A percentile compares a stretch with the other conserved stretches of the same genome.
These are phyloP conservation scores for Rhodomyrtus tomentosa DNA, from an alignment of 345 rosid species.

Conservation along the genomic window DNA sequence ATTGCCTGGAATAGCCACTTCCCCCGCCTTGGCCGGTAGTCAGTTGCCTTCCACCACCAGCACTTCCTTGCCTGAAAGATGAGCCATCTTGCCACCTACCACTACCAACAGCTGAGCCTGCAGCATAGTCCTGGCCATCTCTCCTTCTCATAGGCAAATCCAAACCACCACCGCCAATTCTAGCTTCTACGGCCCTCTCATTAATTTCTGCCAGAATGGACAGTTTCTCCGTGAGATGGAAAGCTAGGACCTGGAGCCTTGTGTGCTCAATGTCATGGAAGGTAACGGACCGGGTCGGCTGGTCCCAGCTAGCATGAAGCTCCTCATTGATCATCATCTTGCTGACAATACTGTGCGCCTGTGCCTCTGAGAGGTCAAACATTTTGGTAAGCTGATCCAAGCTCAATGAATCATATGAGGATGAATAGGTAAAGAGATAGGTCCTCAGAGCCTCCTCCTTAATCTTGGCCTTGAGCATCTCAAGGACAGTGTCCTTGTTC, in stretches of 20 bases:
- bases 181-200: slow-evolving; percentile 71
- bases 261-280: slow-evolving; percentile 67
- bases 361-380: slow-evolving; percentile 59
- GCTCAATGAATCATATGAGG: slow-evolving; percentile 49
- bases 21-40: slow-evolving; percentile 20
- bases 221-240: slow-evolving; percentile 72
- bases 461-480: slow-evolving; percentile 63
- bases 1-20: slow-evolving; percentile 37
- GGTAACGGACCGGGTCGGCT: slow-evolving; percentile 58
- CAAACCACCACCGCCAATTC: slow-evolving; percentile 53
- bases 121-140: slow-evolving; percentile 51
- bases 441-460: slow-evolving; percentile 88
- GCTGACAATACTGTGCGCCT: slow-evolving; percentile 56
- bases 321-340: slow-evolving; percentile 85
- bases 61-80: slow-evolving; percentile 39
- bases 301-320: slow-evolving; percentile 82
- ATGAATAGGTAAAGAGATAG: slow-evolving; percentile 54
- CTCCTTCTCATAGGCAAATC: slow-evolving; percentile 56
- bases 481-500: slow-evolving; percentile 43
- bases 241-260: slow-evolving; percentile 68
- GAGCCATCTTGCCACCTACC: slow-evolving; percentile 59
- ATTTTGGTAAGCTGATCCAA: slow-evolving; percentile 61
- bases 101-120: slow-evolving; percentile 24
- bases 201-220: slow-evolving; percentile 59
- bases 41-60: slow-evolving; percentile 30